These are phyloP conservation scores for Oryza punctata DNA, from an alignment of 176 grass and related monocot species.

Conservation along the genomic window DNA sequence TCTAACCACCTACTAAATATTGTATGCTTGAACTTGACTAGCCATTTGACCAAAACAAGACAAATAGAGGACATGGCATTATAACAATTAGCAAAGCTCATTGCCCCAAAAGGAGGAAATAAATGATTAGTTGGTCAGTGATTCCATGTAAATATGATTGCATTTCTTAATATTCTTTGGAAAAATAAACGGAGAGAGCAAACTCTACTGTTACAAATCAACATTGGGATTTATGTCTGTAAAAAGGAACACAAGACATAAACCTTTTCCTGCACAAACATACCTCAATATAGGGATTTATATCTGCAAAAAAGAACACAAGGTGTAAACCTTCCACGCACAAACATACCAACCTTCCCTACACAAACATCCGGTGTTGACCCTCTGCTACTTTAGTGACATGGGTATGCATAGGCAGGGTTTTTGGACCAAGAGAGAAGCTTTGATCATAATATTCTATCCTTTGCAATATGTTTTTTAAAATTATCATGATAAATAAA, in stretches of 20 bases:
- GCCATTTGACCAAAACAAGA: constrained; percentile 29
- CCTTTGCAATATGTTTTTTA: background rate
- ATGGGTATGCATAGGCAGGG: background rate
- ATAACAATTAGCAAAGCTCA: background rate
- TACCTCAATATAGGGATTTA: no score
- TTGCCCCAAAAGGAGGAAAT: constrained; percentile 20
- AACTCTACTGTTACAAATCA: background rate
- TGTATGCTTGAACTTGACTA: constrained; percentile 22
- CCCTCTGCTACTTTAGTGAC: no score
- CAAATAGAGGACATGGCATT: constrained; percentile 12
- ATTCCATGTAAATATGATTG: background rate
- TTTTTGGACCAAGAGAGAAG: background rate
- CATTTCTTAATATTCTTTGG: background rate
- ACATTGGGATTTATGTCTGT: background rate
- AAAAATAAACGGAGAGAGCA: background rate
- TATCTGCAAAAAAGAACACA: no score
- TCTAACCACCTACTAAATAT: constrained; percentile 46
- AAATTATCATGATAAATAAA: background rate
- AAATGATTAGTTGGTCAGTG: background rate
- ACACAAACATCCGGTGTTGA: no score
- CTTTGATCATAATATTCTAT: background rate
- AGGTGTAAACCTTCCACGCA: no score
- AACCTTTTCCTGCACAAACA: background rate
- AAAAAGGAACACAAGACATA: background rate
- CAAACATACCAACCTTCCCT: no score